phyloP scores from a whole-genome alignment of 148 eudicot species.

The Arbutus unedo region DNA sequence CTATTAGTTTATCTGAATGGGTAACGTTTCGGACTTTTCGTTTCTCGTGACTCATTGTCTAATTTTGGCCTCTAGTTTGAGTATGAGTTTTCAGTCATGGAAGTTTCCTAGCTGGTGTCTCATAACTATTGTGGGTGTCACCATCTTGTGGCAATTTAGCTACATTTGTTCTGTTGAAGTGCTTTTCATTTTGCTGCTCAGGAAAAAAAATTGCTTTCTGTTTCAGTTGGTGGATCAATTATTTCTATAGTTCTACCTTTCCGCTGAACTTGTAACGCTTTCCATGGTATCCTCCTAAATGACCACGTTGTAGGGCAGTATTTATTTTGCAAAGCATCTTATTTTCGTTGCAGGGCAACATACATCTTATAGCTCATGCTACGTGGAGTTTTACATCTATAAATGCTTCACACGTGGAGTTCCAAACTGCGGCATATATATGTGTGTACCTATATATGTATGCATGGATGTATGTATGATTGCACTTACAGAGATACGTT shows the following conservation, averaged over 20 bases:
- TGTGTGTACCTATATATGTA: no score
- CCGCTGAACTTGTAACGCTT: no score
- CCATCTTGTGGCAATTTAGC: background rate
- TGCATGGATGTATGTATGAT: no score
- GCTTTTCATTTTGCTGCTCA: background rate
- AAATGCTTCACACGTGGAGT: no score
- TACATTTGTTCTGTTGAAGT: background rate
- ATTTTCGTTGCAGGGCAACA: background rate
- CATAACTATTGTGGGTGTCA: background rate
- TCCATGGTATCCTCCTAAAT: background rate
- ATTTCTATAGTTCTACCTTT: no score
- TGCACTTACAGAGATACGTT: no score
- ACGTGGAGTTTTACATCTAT: background rate
- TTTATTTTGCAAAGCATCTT: background rate
- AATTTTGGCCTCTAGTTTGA: background rate
- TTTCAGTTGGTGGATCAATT: no score
- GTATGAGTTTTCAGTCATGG: background rate
- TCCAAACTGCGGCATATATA: background rate
- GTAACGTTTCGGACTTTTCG: no score
- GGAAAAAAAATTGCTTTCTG: background rate
- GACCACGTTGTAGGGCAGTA: background rate
- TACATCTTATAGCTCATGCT: background rate
- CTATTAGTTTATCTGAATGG: background rate
- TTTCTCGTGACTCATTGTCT: background rate
- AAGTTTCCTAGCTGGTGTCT: background rate